Conservation (phyloP, 306 rosid genomes). For the Sindora glabra region DNA sequence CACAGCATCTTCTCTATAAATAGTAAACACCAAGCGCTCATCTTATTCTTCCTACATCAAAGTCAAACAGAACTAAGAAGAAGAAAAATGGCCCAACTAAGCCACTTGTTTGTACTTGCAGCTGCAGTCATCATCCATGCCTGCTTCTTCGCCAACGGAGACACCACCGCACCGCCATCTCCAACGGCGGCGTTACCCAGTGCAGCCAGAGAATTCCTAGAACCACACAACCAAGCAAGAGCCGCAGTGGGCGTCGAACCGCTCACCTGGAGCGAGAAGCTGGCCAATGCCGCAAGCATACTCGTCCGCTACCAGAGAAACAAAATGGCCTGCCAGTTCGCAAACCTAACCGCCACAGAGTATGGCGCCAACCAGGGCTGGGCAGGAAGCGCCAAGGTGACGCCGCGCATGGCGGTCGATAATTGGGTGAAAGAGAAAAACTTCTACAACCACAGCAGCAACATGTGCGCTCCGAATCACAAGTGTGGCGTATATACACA, state of each 20-base stretch:
- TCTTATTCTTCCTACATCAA: background rate
- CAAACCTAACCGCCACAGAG: constrained; percentile 39
- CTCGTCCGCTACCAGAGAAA: constrained; percentile 61
- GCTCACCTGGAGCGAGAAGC: constrained; percentile 56
- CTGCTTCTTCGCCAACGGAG: background rate
- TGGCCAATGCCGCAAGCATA: constrained; percentile 44
- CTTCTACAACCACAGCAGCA: constrained; percentile 43
- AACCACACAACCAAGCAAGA: constrained; percentile 76
- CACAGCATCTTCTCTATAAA: background rate
- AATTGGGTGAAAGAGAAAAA: constrained; percentile 71
- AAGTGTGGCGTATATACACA: constrained; percentile 77
- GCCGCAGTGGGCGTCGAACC: constrained; percentile 60
- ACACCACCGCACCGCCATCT: constrained; percentile 9
- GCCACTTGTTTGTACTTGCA: background rate
- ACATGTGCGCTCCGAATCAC: constrained; percentile 46
- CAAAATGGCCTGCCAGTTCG: constrained; percentile 56
- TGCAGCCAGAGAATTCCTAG: constrained; percentile 44
- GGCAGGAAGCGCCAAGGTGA: constrained; percentile 28
- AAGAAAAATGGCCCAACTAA: background rate
- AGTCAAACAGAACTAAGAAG: background rate
- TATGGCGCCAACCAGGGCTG: constrained; percentile 79
- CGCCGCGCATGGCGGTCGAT: constrained; percentile 56
- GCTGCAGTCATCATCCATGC: constrained; percentile 7
- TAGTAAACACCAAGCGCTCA: background rate
- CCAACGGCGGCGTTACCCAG: constrained; percentile 6